A percentile compares a stretch with the other conserved stretches of the same genome.
Conservation (phyloP, 345 rosid species). For the Dimocarpus longan region DNA sequence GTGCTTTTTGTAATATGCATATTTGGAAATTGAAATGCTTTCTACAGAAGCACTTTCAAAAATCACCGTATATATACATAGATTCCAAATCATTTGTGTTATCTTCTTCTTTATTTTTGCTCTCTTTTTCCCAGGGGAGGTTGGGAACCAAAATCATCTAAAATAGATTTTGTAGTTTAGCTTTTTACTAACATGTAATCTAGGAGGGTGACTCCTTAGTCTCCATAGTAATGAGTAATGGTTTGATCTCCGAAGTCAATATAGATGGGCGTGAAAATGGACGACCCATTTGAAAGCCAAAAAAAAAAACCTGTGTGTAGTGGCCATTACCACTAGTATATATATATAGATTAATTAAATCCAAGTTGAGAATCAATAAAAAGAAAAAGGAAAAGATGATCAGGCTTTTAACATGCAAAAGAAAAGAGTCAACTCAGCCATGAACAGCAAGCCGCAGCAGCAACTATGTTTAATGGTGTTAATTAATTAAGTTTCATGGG, state of each 20-base stretch:
- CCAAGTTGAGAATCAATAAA: slow-evolving; percentile 5
- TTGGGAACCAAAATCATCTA: slow-evolving; percentile 50
- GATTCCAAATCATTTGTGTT: slow-evolving; percentile 9
- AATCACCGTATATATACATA: neutral
- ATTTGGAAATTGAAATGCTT: neutral
- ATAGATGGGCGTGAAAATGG: slow-evolving; percentile 46
- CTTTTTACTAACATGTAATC: slow-evolving; percentile 53
- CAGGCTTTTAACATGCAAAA: slow-evolving; percentile 7
- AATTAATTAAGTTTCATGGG: neutral
- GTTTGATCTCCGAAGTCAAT: slow-evolving; percentile 44
- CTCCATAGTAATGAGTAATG: slow-evolving; percentile 40
- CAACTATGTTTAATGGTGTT: neutral
- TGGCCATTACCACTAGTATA: slow-evolving; percentile 37
- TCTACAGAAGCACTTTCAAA: neutral
- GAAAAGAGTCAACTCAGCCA: neutral
- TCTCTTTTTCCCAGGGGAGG: neutral
- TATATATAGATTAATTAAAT: neutral
- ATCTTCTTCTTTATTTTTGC: neutral
- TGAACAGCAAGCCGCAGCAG: neutral
- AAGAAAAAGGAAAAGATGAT: neutral
- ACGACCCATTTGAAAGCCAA: slow-evolving; percentile 22
- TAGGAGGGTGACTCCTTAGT: slow-evolving; percentile 33
- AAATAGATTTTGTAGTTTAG: slow-evolving; percentile 42
- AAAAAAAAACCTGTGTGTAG: slow-evolving; percentile 4
- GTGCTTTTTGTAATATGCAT: neutral